phyloP scores from a whole-genome alignment of 345 rosid genomes.

The Citrus mangshanensis region DNA sequence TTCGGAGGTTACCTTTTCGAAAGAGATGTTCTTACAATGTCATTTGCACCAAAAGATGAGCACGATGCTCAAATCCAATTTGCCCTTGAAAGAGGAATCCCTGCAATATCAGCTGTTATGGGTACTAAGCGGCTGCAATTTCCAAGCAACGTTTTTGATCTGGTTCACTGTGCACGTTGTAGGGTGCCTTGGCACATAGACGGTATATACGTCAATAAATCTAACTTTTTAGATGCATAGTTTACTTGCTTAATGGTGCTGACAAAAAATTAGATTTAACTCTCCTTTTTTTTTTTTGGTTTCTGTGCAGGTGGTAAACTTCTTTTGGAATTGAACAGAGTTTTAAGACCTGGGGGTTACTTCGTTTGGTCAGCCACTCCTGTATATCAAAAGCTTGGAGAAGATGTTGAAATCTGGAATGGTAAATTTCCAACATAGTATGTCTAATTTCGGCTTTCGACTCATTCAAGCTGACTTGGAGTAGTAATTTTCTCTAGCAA shows the following conservation, averaged over 20 bases:
- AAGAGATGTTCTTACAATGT: constrained; percentile 85
- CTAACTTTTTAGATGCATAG: background rate
- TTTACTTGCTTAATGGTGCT: background rate
- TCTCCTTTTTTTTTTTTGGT: background rate
- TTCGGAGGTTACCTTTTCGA: constrained; percentile 87
- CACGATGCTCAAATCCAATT: constrained; percentile 97
- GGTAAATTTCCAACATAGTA: constrained; percentile 33
- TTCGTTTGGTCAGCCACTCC: constrained; percentile 99
- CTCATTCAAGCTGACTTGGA: constrained; percentile 12
- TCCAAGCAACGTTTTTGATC: constrained; percentile 87
- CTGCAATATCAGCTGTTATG: constrained; percentile 96
- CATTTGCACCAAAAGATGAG: constrained; percentile 96
- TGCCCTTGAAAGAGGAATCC: constrained; percentile 94
- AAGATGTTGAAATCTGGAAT: constrained; percentile 80
- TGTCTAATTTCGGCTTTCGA: background rate
- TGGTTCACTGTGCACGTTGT: constrained; percentile 89
- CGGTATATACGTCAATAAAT: constrained; percentile 20
- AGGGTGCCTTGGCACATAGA: constrained; percentile 96
- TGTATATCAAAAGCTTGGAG: constrained; percentile 68
- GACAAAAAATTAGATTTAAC: background rate
- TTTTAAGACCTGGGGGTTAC: constrained; percentile 84
- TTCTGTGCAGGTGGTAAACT: constrained; percentile 53
- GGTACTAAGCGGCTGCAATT: constrained; percentile 86
- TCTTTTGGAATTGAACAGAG: constrained; percentile 82
- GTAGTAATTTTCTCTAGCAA: constrained; percentile 37